phyloP scores from a whole-genome alignment of 192 early-diverging fungal genomes.

The Coemansia sp. region DNA sequence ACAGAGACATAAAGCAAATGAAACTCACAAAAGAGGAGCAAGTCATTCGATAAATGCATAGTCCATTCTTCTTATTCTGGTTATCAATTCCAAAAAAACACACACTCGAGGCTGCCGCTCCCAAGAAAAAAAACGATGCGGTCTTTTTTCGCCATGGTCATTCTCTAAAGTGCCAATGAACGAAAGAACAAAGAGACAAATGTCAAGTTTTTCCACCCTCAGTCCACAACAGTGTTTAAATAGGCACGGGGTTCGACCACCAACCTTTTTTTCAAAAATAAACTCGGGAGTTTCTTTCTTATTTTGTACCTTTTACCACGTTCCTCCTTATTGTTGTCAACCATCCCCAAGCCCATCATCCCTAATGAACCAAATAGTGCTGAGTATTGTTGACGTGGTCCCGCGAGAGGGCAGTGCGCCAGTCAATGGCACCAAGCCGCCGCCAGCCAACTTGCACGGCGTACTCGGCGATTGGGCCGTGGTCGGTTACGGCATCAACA shows the following conservation, averaged over 20 bases:
- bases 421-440: neutral
- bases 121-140: neutral
- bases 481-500: constrained; percentile 38
- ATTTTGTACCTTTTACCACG: neutral
- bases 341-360: neutral
- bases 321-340: neutral
- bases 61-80: neutral
- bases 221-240: neutral
- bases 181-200: neutral
- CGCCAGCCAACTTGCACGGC: constrained; percentile 19
- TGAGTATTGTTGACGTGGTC: neutral
- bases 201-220: neutral
- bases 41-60: constrained; percentile 1
- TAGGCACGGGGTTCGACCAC: neutral
- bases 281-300: constrained; percentile 5
- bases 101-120: neutral
- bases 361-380: neutral
- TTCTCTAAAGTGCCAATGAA: neutral
- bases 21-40: neutral
- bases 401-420: neutral
- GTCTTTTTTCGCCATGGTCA: neutral
- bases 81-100: constrained; percentile 4
- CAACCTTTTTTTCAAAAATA: neutral
- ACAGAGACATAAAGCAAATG: neutral
- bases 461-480: constrained; percentile 45